Conservation (phyloP, 495 filamentous ascomycete species). For the Podospora bellae-mahoneyi region DNA sequence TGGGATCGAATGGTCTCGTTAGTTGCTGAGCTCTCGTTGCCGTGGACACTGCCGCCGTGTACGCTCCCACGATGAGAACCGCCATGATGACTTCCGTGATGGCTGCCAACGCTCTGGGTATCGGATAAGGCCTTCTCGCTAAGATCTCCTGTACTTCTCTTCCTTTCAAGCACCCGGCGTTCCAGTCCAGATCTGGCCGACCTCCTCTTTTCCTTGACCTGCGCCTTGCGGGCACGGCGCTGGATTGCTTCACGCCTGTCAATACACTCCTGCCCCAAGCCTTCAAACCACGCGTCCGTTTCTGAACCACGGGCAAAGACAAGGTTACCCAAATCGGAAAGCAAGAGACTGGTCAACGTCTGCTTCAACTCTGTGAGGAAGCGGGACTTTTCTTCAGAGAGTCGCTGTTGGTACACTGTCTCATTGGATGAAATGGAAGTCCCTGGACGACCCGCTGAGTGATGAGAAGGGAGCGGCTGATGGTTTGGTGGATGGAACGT, state of each 20-base stretch:
- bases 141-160: slow-evolving; percentile 53
- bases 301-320: slow-evolving; percentile 85
- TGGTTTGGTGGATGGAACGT: slow-evolving; percentile 43
- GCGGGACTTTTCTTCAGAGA: slow-evolving; percentile 51
- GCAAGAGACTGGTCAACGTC: slow-evolving; percentile 74
- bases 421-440: slow-evolving; percentile 58
- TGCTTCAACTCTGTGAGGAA: slow-evolving; percentile 78
- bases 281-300: slow-evolving; percentile 87
- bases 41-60: slow-evolving; percentile 31
- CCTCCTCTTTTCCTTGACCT: slow-evolving; percentile 47
- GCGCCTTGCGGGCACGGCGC: slow-evolving; percentile 39
- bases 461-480: slow-evolving; percentile 39
- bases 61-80: slow-evolving; percentile 28
- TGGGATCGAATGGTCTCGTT: slow-evolving; percentile 40
- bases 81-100: slow-evolving; percentile 20
- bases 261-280: slow-evolving; percentile 71
- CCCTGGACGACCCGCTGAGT: slow-evolving; percentile 45
- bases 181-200: slow-evolving; percentile 36
- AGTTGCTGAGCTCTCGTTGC: slow-evolving; percentile 41
- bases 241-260: slow-evolving; percentile 67
- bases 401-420: slow-evolving; percentile 54
- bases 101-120: slow-evolving; percentile 32
- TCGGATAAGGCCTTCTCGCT: slow-evolving; percentile 32
- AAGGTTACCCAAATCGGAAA: slow-evolving; percentile 84
- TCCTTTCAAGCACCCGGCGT: slow-evolving; percentile 56